Base-by-base conservation (phyloP, 83 land plant species). In the Picea engelmannii region DNA sequence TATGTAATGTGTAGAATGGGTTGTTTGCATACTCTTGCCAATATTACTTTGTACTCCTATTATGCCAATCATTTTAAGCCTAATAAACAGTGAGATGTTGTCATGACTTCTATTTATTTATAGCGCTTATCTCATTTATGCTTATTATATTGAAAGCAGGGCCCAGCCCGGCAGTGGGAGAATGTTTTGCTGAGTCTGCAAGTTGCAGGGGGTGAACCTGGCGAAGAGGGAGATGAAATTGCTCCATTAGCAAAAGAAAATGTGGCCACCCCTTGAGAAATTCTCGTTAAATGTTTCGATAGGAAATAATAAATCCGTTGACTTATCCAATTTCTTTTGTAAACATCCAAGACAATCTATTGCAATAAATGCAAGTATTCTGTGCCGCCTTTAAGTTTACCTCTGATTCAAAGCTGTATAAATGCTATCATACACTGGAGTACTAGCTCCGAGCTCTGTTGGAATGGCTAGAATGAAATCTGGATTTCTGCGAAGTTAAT, bases 81-180 rank as follows among this genome's bases (percentile, higher is more conserved):
- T 73, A 80, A 23, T 2, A 24, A 55, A 20, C 82, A 20, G 61
- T 44, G 10, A 35, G 9, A 73, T 38, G 15, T 20, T 69, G 10
- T 21, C 55, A 47, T n/a, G 47, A 42, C 25, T 47, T 73, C 3
- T 4, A n/a, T 8, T 42, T 10, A 40, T 16, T 38, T 44, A 16
- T n/a, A 64, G 20, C 16, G 27, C 42, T 69, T 13, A 47, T 70
- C 25, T 82, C 9, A 42, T 42, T 61, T 70, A 65, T 24, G 6
- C 5, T 35, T 12, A 38, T 31, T 62, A 75, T 16, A 21, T 49
- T 86, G 58, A 40, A 17, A n/a, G 76, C 90, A 95, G 98, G 99
- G 92, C 10, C 96, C 99, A 70, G 92, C 96, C 6, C 93, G 89
- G 83, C 62, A 78, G 21, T 97, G 99, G 99, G 99, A 97, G 79